Evolutionary conservation across 176 grass and related monocot genomes (phyloP).

Genomic region (Triticum timopheevii): DNA sequence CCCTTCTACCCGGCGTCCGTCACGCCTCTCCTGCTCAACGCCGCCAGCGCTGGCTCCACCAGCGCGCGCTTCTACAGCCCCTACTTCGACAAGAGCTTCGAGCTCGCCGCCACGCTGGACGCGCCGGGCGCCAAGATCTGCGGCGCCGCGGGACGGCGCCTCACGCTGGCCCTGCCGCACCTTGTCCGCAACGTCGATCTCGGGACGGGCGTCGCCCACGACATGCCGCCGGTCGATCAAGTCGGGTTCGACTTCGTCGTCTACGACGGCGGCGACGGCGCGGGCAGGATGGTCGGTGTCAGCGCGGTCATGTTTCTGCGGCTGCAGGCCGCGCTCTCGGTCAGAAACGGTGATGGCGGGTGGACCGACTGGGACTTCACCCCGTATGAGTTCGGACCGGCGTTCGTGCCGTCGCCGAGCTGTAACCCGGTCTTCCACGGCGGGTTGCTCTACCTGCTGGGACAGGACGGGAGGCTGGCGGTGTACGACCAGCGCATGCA

Average conservation of each 20-base stretch:
- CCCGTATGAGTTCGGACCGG: too few species aligned
- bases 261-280: too few species aligned
- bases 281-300: too few species aligned
- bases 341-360: too few species aligned
- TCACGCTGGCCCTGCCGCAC: background rate
- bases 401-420: background rate
- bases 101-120: background rate
- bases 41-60: too few species aligned
- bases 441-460: background rate
- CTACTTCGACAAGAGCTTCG: slow-evolving; percentile 29
- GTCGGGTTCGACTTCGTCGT: background rate
- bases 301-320: too few species aligned
- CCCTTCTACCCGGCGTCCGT: slow-evolving; percentile 26
- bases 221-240: background rate
- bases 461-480: background rate
- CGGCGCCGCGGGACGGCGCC: background rate
- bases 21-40: background rate
- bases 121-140: slow-evolving; percentile 4
- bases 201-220: background rate
- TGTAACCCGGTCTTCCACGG: background rate
- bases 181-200: background rate
- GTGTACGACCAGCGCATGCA: background rate
- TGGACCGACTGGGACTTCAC: too few species aligned
- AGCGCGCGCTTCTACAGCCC: slow-evolving; percentile 31
- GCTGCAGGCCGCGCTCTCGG: too few species aligned